Evolutionary conservation across 805 yeast species (phyloP), one percentile per base, ranked within the genome.

Genomic region (Ogataea paradorogensis): DNA sequence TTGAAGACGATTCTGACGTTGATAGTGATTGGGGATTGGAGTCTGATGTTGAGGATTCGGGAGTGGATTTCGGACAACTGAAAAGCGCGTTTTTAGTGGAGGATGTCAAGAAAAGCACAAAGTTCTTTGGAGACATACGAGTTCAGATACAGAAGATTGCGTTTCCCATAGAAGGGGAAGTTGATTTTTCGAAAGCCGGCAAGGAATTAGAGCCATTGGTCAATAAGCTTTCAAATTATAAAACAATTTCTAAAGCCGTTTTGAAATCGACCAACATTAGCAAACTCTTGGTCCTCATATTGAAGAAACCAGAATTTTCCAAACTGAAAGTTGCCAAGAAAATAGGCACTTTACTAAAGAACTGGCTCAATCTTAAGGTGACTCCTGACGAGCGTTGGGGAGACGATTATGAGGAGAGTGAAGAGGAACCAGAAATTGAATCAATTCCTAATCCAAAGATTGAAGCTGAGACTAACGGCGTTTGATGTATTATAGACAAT

Each of bases 301-400:
- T 69, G 40, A 65, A 54, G 35, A 66, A 66, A 43, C 71, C 71
- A 2, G 69, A 67, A 40, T 43, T 55, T 15, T 43, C 55, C 14
- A 27, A 42, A 0, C 30, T 50, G 3, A 45, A 43, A 26, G 48
- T 49, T 36, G 44, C 44, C 14, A 48, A 42, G 27, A 51, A 48
- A 23, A 41, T 58, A 9, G 35, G 40, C 7, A 38, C 43, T 7
- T 48, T 52, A 47, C 56, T 63, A 30, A 5, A 38, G 2, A 42
- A 48, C 6, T 55, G 58, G 51, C 61, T 62, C 32, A 58, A 45
- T 5, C 34, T 61, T 6, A 44, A 43, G 5, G 52, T 69, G 21
- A 44, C 45, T 3, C 52, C 47, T 3, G 67, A 67, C 33, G 58
- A 55, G 15, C 52, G 48, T 24, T 54, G 57, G 55, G 44, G 44